A percentile compares a stretch with the other conserved stretches of the same genome.
Evolutionary conservation across 2,329 filamentous ascomycete genomes (phyloP).

Genomic region (Didymella sp.): DNA sequence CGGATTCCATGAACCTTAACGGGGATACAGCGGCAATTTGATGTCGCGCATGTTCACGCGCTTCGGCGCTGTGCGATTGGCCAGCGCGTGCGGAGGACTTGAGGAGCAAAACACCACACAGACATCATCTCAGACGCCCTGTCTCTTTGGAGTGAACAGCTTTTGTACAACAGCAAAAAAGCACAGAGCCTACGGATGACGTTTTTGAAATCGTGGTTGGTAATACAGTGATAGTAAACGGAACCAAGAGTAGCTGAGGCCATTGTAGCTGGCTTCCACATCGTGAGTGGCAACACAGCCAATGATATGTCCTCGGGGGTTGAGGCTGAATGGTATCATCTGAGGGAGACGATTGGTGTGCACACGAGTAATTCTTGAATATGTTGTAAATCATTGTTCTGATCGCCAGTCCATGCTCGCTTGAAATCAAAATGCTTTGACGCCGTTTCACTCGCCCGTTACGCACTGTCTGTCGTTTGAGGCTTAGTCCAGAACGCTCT

Average conservation of each 20-base stretch:
- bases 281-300: too few relatives aligned
- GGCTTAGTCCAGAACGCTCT: slow-evolving; percentile 46
- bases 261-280: too few relatives aligned
- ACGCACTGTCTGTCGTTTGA: not conserved
- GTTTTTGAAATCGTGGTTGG: too few relatives aligned
- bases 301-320: not conserved
- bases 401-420: slow-evolving; percentile 12
- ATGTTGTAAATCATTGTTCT: not conserved
- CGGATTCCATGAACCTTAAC: not conserved
- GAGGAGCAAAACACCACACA: too few relatives aligned
- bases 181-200: too few relatives aligned
- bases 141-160: too few relatives aligned
- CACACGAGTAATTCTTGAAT: not conserved
- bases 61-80: slow-evolving; percentile 7
- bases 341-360: not conserved
- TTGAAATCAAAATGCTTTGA: not conserved
- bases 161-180: too few relatives aligned
- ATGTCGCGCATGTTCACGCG: slow-evolving; percentile 11
- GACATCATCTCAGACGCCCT: too few relatives aligned
- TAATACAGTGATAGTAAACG: too few relatives aligned
- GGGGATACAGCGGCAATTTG: not conserved
- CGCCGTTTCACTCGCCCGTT: not conserved
- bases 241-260: too few relatives aligned
- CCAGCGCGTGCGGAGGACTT: not conserved
- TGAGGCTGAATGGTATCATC: not conserved